Base-by-base conservation (phyloP, 1,284 basidiomycete species). In the Rhodofomes roseus region DNA sequence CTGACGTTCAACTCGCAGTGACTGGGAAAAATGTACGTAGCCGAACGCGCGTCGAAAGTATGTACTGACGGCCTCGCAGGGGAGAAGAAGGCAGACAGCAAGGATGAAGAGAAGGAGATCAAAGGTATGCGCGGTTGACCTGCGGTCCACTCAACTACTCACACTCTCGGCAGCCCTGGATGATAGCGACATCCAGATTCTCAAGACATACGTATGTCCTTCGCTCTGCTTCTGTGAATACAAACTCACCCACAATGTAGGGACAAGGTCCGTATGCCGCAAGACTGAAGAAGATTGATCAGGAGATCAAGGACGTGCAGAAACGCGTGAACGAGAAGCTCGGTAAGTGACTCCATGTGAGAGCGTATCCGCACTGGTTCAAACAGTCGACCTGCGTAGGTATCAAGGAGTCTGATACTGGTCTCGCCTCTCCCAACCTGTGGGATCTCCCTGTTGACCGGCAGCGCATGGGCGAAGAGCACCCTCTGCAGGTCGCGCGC, bases 321-420 rank as follows among this genome's bases (percentile, higher is more conserved):
- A 96, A 96, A 74, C 89, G 96, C 36, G 95, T 98, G 63, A 96
- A 98, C 68, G 96, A 98, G 81, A 96, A 95, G 76, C 93, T 98
- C 66, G 95, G 92, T 85, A 55, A 18, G 81, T 74, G 23, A 14
- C 23, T 39, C 25, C 54, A 7, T n/a, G 25, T 25, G 18, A 20
- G 36, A 20, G 22, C 6, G 25, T 36, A 9, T 50, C 12, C 39
- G 18, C 31, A 25, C 37, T 41, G 23, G 55, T 16, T 51, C 29
- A 36, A 18, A 20, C 50, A 11, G 61, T 67, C 56, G 69, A 54
- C 43, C 1, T 56, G 1, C 60, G n/a, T n/a, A 89, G 91, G 93
- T 63, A 94, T 99, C 63, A 97, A 98, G 82, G 97, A 99, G 76
- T 95, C 92, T 4, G 97, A 99, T 76, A 99, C 97, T 12, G 97